Evolutionary conservation across 306 rosid genomes (phyloP), one percentile per base, ranked within the genome.

Genomic region (Sindora glabra): DNA sequence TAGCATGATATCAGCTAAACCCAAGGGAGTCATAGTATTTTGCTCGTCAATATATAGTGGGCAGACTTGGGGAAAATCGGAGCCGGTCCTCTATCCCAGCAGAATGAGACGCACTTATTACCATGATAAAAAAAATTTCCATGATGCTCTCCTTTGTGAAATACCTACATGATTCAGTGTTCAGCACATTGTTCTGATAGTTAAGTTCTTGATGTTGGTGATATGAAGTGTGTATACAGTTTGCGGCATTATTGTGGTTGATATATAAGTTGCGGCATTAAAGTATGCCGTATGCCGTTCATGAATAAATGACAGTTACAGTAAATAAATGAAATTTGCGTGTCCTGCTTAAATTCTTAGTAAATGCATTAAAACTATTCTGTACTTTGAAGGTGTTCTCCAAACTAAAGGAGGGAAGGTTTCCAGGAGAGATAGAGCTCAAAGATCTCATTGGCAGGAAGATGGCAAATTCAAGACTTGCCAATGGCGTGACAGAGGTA

Each of bases 401-500:
- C 3, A 91, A 87, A 74, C 76, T 83, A 45, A 79, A 72, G 46
- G 91, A 75, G 42, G 81, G 84, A 30, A 81, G 96, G 75, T 91
- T 91, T 73, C 95, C 97, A 0, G 75, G 84, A n/a, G 89, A 76
- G 74, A 71, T 83, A 47, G 96, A 87, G 72, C 59, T 91, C 56
- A 87, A 69, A 74, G 81, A 83, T 54, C 61, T 68, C 36, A 33
- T 91, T 10, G 62, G 78, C 16, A 69, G 34, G 50, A 75, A 17
- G 75, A 66, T 87, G 71, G 60, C 69, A 10, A 70, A 46, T 58
- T 64, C 86, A 70, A 59, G 73, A 74, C 59, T 54, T 19, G 69
- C 46, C 23, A 64, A 74, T 44, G 85, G 74, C 57, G 66, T 64
- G 8, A 52, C 64, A 51, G 49, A 59, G 8, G 26, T 68, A 52